Evolutionary conservation across 2,329 filamentous ascomycete genomes (phyloP), one percentile per base, ranked within the genome.

Genomic region (Chaetothyriales sp.): DNA sequence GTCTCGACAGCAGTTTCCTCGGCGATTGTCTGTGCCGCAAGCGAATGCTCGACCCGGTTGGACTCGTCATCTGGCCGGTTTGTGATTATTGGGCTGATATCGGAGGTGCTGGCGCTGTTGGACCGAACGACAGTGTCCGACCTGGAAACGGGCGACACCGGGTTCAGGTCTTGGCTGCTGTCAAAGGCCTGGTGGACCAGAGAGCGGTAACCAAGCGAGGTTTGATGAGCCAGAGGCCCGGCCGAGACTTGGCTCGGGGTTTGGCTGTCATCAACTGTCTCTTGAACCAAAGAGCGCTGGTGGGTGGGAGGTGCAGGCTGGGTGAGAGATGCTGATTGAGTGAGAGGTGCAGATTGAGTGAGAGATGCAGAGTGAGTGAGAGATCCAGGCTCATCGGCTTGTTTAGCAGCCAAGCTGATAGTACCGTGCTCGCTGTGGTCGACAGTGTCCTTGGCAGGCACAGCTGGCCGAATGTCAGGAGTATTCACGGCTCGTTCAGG

Each of bases 161-260:
- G 76, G 43, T 73, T 67, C 5, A 70, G 70, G 39, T 77, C 76
- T 54, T 79, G 73, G 22, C 66, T 69, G 45, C 73, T 70, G 59
- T 82, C 79, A 60, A 84, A 84, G 15, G 80, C 80, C 61, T 81
- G 76, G 57, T 82, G 71, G 3, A 84, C 80, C 12, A 78, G 75
- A 1, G 78, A 76, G 36, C 66, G 67, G 59, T 78, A 79, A n/a
- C 77, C 76, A 18, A 72, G 55, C 1, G 76, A 78, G 2, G 72
- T 68, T 54, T 76, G 72, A 55, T 75, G 74, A 5, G 73, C 70
- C n/a, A 78, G 62, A 1, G 28, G 12, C 28, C 4, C 28, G 22
- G 22, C 22, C 22, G 22, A 25, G 22, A 25, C 22, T 25, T 25
- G 22, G 22, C 22, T 25, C 22, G 22, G 6, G 22, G 22, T 25